Conservation (phyloP, 2,329 filamentous ascomycete genomes). For the Chaetomiaceae sp. region DNA sequence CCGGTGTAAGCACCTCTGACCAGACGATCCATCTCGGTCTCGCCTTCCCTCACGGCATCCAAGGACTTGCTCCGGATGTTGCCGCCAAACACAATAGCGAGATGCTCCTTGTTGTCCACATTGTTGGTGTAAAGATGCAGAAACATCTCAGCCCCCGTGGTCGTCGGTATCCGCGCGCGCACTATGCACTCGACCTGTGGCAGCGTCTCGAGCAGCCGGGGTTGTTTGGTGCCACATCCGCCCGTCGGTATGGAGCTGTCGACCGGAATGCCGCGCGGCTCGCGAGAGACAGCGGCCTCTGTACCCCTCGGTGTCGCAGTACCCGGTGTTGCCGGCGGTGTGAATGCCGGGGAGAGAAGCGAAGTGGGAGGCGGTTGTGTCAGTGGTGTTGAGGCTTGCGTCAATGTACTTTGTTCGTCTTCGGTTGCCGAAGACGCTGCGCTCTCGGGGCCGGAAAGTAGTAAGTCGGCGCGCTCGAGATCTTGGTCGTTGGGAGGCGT, state of each 20-base stretch:
- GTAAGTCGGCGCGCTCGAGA: slow-evolving; percentile 25
- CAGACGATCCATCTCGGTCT: slow-evolving; percentile 88
- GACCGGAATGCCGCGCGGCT: slow-evolving; percentile 53
- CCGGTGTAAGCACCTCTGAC: slow-evolving; percentile 91
- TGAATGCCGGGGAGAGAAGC: slow-evolving; percentile 82
- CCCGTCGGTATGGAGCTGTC: slow-evolving; percentile 55
- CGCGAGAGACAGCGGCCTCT: slow-evolving; percentile 25
- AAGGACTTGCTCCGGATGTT: slow-evolving; percentile 71
- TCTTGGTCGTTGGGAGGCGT: slow-evolving; percentile 22
- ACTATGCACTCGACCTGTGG: slow-evolving; percentile 92
- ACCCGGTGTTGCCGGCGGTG: slow-evolving; percentile 63
- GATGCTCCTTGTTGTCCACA: slow-evolving; percentile 89
- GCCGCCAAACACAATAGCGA: slow-evolving; percentile 93
- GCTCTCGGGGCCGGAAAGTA: slow-evolving; percentile 10
- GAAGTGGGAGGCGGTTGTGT: slow-evolving; percentile 51
- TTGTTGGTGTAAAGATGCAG: slow-evolving; percentile 91
- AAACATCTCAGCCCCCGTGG: slow-evolving; percentile 91
- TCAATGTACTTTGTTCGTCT: not conserved
- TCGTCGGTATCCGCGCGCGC: slow-evolving; percentile 90
- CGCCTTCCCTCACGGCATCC: slow-evolving; percentile 66
- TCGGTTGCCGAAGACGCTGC: not conserved
- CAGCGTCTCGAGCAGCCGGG: slow-evolving; percentile 68
- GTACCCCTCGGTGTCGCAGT: slow-evolving; percentile 47
- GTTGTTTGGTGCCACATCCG: slow-evolving; percentile 60
- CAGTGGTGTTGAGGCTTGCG: slow-evolving; percentile 7